phyloP scores from a whole-genome alignment of 768 basidiomycete species.

The Lentinula raphanica region DNA sequence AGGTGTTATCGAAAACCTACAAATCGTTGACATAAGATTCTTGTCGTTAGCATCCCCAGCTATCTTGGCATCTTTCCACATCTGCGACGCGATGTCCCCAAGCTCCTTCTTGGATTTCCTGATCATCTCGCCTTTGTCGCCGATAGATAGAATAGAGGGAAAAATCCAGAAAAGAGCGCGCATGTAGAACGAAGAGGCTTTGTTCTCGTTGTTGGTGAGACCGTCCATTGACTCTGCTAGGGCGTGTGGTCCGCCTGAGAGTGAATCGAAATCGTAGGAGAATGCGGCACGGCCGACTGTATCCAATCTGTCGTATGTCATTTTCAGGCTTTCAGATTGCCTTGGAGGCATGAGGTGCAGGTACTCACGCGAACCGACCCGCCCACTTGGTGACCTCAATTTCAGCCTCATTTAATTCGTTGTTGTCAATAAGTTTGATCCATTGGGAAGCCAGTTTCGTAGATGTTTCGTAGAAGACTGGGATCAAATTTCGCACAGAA shows the following conservation, averaged over 20 bases:
- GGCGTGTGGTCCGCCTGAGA: conserved; percentile 42
- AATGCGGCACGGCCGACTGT: conserved; percentile 59
- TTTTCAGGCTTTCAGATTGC: background rate
- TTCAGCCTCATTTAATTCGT: conserved; percentile 32
- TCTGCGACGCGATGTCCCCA: conserved; percentile 42
- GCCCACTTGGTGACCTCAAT: conserved; percentile 58
- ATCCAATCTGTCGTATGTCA: conserved; percentile 38
- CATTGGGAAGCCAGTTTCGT: conserved; percentile 47
- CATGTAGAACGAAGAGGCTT: conserved; percentile 55
- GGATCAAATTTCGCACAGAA: conserved; percentile 45
- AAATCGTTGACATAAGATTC: conserved; percentile 51
- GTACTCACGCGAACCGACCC: conserved; percentile 52
- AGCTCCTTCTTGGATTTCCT: conserved; percentile 48
- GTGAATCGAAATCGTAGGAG: conserved; percentile 54
- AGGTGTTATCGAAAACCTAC: conserved; percentile 26
- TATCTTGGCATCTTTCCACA: conserved; percentile 51
- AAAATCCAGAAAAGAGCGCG: conserved; percentile 58
- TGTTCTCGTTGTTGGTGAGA: conserved; percentile 58
- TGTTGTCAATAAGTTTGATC: conserved; percentile 39
- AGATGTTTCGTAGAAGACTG: conserved; percentile 53
- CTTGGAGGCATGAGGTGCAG: background rate
- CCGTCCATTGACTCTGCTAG: conserved; percentile 51
- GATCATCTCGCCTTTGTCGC: conserved; percentile 57
- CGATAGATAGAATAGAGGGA: conserved; percentile 49
- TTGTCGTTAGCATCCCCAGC: conserved; percentile 37